Conservation (phyloP, 495 filamentous ascomycete species). For the Polyplosphaeria fusca region DNA sequence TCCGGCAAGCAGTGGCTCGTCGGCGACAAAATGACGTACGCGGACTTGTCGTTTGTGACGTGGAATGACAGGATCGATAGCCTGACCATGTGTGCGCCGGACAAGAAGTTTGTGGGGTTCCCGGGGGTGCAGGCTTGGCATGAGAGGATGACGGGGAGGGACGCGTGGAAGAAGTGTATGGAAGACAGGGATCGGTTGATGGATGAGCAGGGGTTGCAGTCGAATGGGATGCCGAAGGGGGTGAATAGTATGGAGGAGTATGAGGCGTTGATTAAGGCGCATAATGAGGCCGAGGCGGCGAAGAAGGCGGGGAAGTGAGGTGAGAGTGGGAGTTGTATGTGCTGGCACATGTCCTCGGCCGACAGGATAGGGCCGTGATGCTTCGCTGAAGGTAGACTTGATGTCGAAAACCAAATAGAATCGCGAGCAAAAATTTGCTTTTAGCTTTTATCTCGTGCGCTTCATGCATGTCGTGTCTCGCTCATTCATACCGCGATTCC, state of each 20-base stretch:
- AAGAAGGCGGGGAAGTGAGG: no score
- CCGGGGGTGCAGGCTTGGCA: constrained; percentile 36
- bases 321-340: no score
- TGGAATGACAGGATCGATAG: constrained; percentile 36
- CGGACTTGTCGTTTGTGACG: constrained; percentile 49
- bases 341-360: no score
- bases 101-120: constrained; percentile 27
- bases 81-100: constrained; percentile 1
- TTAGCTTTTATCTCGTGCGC: no score
- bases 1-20: constrained; percentile 46
- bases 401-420: no score
- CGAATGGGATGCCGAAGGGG: constrained; percentile 8
- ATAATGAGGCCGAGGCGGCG: not conserved
- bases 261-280: constrained; percentile 2
- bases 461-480: no score
- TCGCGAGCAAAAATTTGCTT: no score
- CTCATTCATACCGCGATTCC: no score
- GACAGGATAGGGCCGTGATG: no score
- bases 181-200: constrained; percentile 10
- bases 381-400: no score
- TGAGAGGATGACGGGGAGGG: constrained; percentile 10
- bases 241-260: constrained; percentile 10
- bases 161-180: constrained; percentile 16
- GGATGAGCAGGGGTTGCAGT: constrained; percentile 15
- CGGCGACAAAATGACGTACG: constrained; percentile 52